Evolutionary conservation across 2,329 filamentous ascomycete genomes (phyloP), one percentile per base, ranked within the genome.

Genomic region (Pestalotiopsis sp.): DNA sequence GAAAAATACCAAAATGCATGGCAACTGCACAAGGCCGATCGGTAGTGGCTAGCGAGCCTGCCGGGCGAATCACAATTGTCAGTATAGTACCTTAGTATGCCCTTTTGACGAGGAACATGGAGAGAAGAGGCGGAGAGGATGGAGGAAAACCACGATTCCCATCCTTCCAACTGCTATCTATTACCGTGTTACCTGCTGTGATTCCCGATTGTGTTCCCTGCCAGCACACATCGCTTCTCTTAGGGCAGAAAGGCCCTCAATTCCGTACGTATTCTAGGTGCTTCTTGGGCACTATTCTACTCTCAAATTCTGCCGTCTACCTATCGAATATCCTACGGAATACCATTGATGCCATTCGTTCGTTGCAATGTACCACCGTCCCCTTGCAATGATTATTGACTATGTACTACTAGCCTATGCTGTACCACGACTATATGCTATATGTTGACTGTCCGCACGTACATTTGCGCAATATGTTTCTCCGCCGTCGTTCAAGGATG

Each of bases 11-110:
- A 52, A 52, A 52, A 52, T 52, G 45, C 45, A 52, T 52, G 45
- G 45, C 20, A 52, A 36, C 57, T 36, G 27, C 17, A 59, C 57
- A 59, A 14, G 57, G 57, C 57, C 57, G 57, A 59, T 59, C 57
- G 27, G 57, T 59, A 59, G 23, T 27, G 57, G 31, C 57, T 27
- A 59, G 27, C 45, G 45, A 59, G 57, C 23, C 57, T 7, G 57
- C 27, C 27, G 57, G 57, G 45, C 57, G 57, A 59, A 59, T 59
- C 57, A 59, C 27, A 23, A 17, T 36, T 17, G 57, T 7, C 27
- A 59, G 57, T 59, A 59, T 59, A 59, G 57, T 59, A 59, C 57
- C 57, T 59, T 52, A 52, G 45, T 52, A 59, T 59, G 57, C 57
- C 27, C 23, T 59, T 52, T 52, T 52, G 17, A 52, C 45, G 17